Evolutionary conservation across 1,139 yeast genomes (phyloP), one percentile per base, ranked within the genome.

Genomic region (Pichia sp.): DNA sequence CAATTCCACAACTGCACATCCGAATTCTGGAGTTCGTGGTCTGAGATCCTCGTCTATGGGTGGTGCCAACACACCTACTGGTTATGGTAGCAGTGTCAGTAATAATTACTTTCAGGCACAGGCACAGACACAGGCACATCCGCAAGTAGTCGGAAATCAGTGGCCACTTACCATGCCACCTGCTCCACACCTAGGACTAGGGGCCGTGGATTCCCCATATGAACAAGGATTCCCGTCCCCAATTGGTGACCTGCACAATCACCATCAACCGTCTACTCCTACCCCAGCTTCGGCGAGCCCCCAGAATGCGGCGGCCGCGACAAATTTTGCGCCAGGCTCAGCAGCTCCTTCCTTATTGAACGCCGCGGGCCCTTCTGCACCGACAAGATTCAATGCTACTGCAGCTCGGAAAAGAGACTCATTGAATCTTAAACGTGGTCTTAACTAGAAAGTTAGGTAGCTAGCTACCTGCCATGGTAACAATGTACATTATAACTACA

Each of bases 351-450:
- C 11, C 16, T 5, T 33, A 9, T 11, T 36, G 8, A 10, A 39
- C 5, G 36, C 27, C 7, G 11, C 37, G 6, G 34, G 39, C n/a
- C 29, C 41, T 8, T 27, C 37, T 48, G 51, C 27, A 56, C 54
- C 44, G 60, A 62, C 3, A 47, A 16, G 58, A 33, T 59, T 54
- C 54, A 65, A 66, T 45, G 67, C 62, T 9, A 66, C 71, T 0
- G 61, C 63, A 31, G 63, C 61, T 41, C 60, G 71, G 49, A 68
- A 67, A 51, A 60, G 72, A 55, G 71, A 68, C 43, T 61, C 67
- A 48, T 51, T 67, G 44, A 65, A 68, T 47, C 47, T 67, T 43
- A 68, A 68, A 48, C 57, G 72, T 53, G 47, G 46, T 1, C 39
- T 43, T 27, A 44, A 42, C 32, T 44, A 29, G 9, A 16, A 16